These are phyloP conservation scores for Kernera saxatilis DNA, from an alignment of 345 rosid genomes.

Conservation along the genomic window DNA sequence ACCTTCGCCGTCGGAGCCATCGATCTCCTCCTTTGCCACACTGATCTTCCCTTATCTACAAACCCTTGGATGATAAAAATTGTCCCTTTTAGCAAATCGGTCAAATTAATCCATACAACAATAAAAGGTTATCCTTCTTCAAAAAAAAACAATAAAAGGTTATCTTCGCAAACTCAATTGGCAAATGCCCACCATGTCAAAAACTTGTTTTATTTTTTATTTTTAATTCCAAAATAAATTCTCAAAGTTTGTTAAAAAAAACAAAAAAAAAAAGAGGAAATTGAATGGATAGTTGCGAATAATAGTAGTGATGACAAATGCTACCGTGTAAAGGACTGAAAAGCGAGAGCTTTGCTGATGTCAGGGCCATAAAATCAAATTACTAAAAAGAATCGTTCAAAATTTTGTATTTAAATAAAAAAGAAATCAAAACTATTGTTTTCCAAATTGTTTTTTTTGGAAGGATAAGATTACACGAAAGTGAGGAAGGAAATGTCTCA, in stretches of 20 bases:
- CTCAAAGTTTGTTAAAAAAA: background rate
- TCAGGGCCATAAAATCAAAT: conserved; percentile 29
- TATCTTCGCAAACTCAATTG: background rate
- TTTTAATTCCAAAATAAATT: background rate
- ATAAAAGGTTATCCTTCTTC: too few species aligned
- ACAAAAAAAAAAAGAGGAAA: background rate
- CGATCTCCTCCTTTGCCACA: conserved; percentile 22
- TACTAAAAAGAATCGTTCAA: background rate
- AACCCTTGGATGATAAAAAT: conserved; percentile 14
- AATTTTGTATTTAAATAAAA: background rate
- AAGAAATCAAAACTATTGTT: background rate
- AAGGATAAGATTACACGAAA: conserved; percentile 19
- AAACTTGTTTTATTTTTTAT: background rate
- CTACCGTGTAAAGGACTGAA: conserved; percentile 34
- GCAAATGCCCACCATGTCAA: background rate
- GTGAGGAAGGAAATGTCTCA: background rate
- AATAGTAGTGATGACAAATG: background rate
- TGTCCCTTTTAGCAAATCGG: background rate
- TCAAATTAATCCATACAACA: conserved; percentile 7
- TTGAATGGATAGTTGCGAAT: conserved; percentile 19
- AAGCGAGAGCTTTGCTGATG: conserved; percentile 16
- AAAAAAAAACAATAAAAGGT: too few species aligned
- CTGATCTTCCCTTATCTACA: conserved; percentile 23
- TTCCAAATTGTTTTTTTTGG: background rate
- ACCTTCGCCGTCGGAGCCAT: conserved; percentile 42